phyloP scores from a whole-genome alignment of 2,329 filamentous ascomycete genomes.

The Fusarium vanettenii region DNA sequence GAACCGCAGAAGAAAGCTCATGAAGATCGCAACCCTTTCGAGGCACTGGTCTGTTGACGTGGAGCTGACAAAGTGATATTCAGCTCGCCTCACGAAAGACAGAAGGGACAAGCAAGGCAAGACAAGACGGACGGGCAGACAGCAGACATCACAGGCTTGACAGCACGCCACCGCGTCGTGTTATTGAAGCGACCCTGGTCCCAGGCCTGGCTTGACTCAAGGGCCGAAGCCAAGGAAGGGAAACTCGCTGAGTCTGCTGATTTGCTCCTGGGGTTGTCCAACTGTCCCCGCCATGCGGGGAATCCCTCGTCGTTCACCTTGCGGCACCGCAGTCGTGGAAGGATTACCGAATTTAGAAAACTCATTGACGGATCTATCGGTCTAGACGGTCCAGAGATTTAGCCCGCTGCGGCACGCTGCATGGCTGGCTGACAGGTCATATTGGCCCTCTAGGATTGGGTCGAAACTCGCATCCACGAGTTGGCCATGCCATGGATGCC shows the following conservation, averaged over 20 bases:
- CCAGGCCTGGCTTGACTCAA: background rate
- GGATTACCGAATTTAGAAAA: slow-evolving; percentile 1
- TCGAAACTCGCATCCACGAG: background rate
- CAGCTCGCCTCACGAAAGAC: background rate
- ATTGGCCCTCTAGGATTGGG: background rate
- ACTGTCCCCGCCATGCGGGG: background rate
- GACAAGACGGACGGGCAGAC: background rate
- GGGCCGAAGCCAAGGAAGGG: background rate
- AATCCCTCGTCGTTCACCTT: background rate
- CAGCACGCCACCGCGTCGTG: background rate
- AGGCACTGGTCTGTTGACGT: background rate
- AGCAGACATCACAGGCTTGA: background rate
- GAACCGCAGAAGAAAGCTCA: background rate
- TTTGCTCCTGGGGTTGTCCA: background rate
- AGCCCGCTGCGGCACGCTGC: background rate
- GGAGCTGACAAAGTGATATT: background rate
- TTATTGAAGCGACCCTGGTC: background rate
- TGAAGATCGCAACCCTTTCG: slow-evolving; percentile 3
- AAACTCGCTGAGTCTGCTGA: background rate
- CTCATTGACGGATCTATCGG: background rate
- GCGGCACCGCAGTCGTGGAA: background rate
- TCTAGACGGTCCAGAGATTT: slow-evolving; percentile 2
- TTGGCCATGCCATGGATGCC: background rate
- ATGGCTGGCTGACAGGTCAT: slow-evolving; percentile 8
- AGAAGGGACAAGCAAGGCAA: background rate